Evolutionary conservation across 2,329 filamentous ascomycete genomes (phyloP), one percentile per base, ranked within the genome.

Genomic region (Ascochyta clinopodiicola): DNA sequence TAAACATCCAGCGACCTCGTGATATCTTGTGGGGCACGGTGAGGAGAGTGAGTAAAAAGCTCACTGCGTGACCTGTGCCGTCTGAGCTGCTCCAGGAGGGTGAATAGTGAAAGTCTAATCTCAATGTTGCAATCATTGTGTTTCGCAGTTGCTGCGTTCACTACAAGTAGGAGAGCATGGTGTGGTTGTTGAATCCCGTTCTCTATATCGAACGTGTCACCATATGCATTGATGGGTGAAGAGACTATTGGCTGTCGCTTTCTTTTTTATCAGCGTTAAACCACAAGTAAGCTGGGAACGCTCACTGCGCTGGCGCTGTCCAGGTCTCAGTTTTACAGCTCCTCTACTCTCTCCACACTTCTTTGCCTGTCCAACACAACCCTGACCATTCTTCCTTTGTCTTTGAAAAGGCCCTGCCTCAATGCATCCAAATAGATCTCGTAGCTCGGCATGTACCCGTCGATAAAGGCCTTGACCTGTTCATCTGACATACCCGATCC

Each of bases 401-500:
- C 68, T 3, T 63, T 64, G 49, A 84, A 82, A 2, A 83, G 74
- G 0, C 83, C 82, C n/a, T 74, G 56, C 47, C 82, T 76, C 40
- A 86, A 67, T 3, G 67, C 67, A 32, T 81, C 79, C 3, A 81
- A 76, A 66, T 81, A 86, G 3, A 86, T 70, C 67, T 86, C 84
- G 66, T 86, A 86, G 21, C 81, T 82, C 12, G 84, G 83, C 72
- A 73, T 75, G 66, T 81, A 81, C 1, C 86, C 86, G 70, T 88
- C 83, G 15, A 91, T 90, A 73, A 96, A 96, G 42, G 82, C 80
- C 52, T 86, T 80, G 38, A 96, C 91, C 72, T 94, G 84, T 51
- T 91, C 88, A 63, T 91, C 88, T 1, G 86, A 89, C 93, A 96
- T 96, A 27, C 91, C 92, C 0, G 81, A 83, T 1, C 90, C 91